Percentiles rank a stretch among this genome's conserved stretches.
Conservation (phyloP, 2,329 filamentous ascomycete genomes). For the Botrytis porri region DNA sequence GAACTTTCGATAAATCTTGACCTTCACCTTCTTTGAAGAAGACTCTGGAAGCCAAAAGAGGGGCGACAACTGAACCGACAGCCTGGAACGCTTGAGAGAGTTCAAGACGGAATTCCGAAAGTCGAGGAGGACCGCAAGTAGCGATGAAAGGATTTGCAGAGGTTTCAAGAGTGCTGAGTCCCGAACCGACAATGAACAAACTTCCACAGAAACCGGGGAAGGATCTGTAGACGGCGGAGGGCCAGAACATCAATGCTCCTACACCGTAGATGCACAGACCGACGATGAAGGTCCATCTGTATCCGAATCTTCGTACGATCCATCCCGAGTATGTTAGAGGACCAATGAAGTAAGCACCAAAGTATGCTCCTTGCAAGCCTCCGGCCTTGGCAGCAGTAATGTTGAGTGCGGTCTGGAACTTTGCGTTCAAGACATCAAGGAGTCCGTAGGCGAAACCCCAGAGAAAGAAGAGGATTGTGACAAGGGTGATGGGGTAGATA, state of each 20-base stretch:
- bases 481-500: constrained; percentile 19
- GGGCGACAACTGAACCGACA: constrained; percentile 69
- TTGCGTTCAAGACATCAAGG: constrained; percentile 70
- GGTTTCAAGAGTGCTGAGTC: constrained; percentile 73
- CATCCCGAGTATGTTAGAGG: constrained; percentile 63
- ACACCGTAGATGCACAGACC: constrained; percentile 71
- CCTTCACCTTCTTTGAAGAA: constrained; percentile 57
- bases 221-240: constrained; percentile 55
- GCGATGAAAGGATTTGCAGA: constrained; percentile 71
- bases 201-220: constrained; percentile 34
- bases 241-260: constrained; percentile 81
- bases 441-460: constrained; percentile 66
- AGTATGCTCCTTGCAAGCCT: constrained; percentile 69
- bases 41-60: constrained; percentile 66
- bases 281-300: constrained; percentile 74
- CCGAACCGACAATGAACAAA: constrained; percentile 69
- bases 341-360: constrained; percentile 67
- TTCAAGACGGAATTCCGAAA: constrained; percentile 71
- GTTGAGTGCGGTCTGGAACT: constrained; percentile 54
- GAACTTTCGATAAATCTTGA: constrained; percentile 54
- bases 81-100: constrained; percentile 74
- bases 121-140: constrained; percentile 70
- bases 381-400: constrained; percentile 57
- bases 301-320: constrained; percentile 69
- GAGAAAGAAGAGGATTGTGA: constrained; percentile 18